A percentile compares a stretch with the other conserved stretches of the same genome.
phyloP scores from a whole-genome alignment of 768 basidiomycete species.

The Strobilomyces dryophilus region DNA sequence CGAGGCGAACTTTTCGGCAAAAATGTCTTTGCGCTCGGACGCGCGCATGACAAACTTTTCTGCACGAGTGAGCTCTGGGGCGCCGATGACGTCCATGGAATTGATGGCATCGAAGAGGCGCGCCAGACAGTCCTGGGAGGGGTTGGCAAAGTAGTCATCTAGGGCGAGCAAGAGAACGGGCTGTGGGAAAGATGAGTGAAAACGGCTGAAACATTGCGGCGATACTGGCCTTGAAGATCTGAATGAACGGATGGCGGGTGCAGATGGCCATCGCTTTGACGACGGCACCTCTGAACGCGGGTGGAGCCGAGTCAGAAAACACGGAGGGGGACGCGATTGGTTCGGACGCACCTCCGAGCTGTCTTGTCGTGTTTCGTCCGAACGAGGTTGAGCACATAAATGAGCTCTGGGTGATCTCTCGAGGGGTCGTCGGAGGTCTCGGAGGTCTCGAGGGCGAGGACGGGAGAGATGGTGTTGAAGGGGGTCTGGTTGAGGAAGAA shows the following conservation, averaged over 20 bases:
- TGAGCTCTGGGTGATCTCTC: conserved; percentile 44
- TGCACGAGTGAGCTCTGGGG: conserved; percentile 70
- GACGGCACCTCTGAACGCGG: conserved; percentile 68
- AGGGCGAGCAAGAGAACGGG: conserved; percentile 91
- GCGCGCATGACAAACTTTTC: conserved; percentile 90
- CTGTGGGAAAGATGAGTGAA: conserved; percentile 37
- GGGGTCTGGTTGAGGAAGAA: conserved; percentile 97
- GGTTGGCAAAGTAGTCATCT: conserved; percentile 89
- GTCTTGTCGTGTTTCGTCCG: conserved; percentile 88
- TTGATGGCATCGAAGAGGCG: conserved; percentile 92
- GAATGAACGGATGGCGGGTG: conserved; percentile 89
- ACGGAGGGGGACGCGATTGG: conserved; percentile 1
- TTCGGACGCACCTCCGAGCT: conserved; percentile 57
- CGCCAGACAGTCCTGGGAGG: conserved; percentile 86
- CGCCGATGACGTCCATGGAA: conserved; percentile 78
- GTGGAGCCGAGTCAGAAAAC: conserved; percentile 10
- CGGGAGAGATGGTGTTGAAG: conserved; percentile 81
- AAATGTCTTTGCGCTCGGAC: conserved; percentile 89
- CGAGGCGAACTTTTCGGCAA: conserved; percentile 72
- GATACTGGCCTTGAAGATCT: conserved; percentile 81
- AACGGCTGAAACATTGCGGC: background rate
- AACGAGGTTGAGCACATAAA: conserved; percentile 89
- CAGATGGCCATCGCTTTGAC: conserved; percentile 95
- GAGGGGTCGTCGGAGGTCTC: conserved; percentile 29
- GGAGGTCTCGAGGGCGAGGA: conserved; percentile 65